Base-by-base conservation (phyloP, 202 grass and related monocot genomes). In the Setaria italica region DNA sequence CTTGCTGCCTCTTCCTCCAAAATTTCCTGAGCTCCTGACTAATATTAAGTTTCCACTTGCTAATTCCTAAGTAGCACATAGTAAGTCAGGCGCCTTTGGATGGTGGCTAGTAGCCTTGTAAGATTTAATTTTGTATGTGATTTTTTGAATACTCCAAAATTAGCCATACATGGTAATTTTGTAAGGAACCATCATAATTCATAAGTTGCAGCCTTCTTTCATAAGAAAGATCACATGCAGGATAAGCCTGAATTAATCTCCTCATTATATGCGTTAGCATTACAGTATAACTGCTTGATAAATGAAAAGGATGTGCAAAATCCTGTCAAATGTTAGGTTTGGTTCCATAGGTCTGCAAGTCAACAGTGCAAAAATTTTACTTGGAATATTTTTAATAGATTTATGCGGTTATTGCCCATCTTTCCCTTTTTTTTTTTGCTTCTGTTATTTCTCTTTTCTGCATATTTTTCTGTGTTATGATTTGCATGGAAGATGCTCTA, bases 241-340 rank as follows among this genome's bases (percentile, higher is more conserved):
- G 78, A n/a, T 46, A 16, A 32, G 43, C 59, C 17, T 42, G 6
- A 74, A 63, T 63, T 83, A 73, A 42, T 62, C 20, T 73, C 67
- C 62, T 86, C 16, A 17, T 67, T 66, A 3, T 67, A 56, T 86
- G 62, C 11, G 10, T 34, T 35, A 54, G 20, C 29, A 80, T 80
- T 80, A 41, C 33, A 66, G 41, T 39, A 58, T 21, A 46, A 48
- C 1, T 4, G 41, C 57, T 68, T 35, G 1, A 65, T 80, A 57
- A 29, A 46, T 46, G 46, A 67, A 69, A 48, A 68, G 49, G 49
- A 58, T 45, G 32, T 35, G 8, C 39, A 20, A 16, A 50, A 3
- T 33, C 12, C 2, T 43, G 1, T 5, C 21, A 43, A 45, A 70
- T 56, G 6, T 42, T 55, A 58, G 15, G 42, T 47, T 39, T 35